Evolutionary conservation across 2,329 filamentous ascomycete genomes (phyloP).

Genomic region (Clarireedia sp.): DNA sequence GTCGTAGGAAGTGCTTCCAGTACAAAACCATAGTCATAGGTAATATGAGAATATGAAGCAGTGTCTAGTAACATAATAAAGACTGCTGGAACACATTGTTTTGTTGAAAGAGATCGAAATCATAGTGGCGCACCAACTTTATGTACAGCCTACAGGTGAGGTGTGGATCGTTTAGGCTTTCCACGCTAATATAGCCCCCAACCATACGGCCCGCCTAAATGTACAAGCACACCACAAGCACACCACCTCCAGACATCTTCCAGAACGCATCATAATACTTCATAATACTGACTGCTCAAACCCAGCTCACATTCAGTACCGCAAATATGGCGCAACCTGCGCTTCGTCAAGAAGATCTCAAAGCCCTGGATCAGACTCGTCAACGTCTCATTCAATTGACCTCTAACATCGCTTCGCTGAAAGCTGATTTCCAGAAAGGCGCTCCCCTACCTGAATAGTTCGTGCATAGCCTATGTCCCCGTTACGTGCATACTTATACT

Average conservation of each 20-base stretch:
- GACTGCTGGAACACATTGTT: no score
- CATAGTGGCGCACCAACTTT: no score
- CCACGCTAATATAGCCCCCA: no score
- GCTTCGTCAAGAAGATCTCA: slow-evolving; percentile 45
- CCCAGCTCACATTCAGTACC: background rate
- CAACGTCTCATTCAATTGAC: slow-evolving; percentile 61
- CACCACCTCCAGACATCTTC: no score
- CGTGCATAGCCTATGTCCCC: slow-evolving; percentile 17
- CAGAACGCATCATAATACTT: no score
- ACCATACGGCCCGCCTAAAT: background rate
- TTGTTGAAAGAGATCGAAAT: no score
- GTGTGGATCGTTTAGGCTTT: no score
- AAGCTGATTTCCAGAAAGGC: slow-evolving; percentile 50
- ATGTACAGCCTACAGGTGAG: no score
- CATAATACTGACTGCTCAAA: no score
- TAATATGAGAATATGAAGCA: background rate
- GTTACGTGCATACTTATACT: slow-evolving; percentile 4
- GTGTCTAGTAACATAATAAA: no score
- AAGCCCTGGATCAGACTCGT: slow-evolving; percentile 62
- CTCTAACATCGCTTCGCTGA: slow-evolving; percentile 58
- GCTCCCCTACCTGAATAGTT: slow-evolving; percentile 63
- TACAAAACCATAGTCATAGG: background rate
- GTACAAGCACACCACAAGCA: background rate
- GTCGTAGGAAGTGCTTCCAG: background rate
- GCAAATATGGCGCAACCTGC: slow-evolving; percentile 18